Evolutionary conservation across 768 basidiomycete species (phyloP), one percentile per base, ranked within the genome.

Genomic region (Calocybe gangraenosa): DNA sequence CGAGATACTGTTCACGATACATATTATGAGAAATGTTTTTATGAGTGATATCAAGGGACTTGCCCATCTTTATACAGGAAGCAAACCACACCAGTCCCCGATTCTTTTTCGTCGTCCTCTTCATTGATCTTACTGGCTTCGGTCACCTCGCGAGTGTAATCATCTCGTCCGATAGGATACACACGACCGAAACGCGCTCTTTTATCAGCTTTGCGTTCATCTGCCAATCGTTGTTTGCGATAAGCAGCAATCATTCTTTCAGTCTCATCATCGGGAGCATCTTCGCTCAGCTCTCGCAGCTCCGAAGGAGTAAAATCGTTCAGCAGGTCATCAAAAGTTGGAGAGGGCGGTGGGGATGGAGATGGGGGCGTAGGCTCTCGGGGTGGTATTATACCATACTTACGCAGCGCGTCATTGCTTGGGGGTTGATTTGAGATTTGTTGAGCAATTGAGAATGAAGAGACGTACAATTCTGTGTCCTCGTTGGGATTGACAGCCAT

Each of bases 1-100:
- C 14, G 86, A 82, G 25, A 95, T 74, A 3, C 94, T 95, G 58
- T 22, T 40, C 17, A n/a, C n/a, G 1, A 19, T 13, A 9, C 17
- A 30, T 3, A 44, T 19, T 19, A 31, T 40, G 23, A 41, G 35
- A 39, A 40, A 40, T 37, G 22, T 23, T 20, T n/a, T 37, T 18
- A 10, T 8, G 7, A 38, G 21, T 32, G 15, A 4, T 14, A 67
- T 35, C 14, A 35, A 14, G 17, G 17, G 7, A 4, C 90, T 56
- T 61, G 94, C 95, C 86, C 85, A 56, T 96, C 93, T 64, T 96
- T 97, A 69, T 93, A 98, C 28, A 99, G 65, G 60, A 94, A 89
- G 44, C 93, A 95, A 6, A 98, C 80, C 1, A 98, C 93, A 0
- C 92, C 93, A 0, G 92, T 98, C 0, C 94, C 95, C 51, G 67